Base-by-base conservation (phyloP, 495 filamentous ascomycete species). In the Penicillium arizonense region DNA sequence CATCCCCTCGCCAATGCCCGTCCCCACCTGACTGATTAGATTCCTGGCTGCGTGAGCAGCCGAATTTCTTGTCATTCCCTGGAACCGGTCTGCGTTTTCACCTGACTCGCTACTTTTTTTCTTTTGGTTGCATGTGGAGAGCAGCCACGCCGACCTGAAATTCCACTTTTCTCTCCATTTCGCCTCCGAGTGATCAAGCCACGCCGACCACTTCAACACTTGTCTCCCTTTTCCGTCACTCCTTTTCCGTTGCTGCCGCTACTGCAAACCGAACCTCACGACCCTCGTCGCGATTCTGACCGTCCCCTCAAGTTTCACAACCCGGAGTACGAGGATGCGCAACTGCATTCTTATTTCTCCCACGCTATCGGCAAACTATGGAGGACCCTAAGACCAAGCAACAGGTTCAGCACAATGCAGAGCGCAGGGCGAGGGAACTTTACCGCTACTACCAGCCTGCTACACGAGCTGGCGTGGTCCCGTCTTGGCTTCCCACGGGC, bases 361-460 rank as follows among this genome's bases (percentile, higher is more conserved):
- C 10, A 37, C 24, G 35, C 47, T 41, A 46, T 34, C 39, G 34
- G 42, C 11, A 59, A 24, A 58, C 14, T 16, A 66, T 64, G 61
- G 46, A 59, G 30, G 28, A n/a, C 44, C n/a, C 47, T 43, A 50
- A 23, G 41, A 21, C 47, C 12, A 18, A 52, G 8, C 53, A 43
- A 35, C 42, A 49, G 13, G 38, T 26, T 12, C 39, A 49, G 16
- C 64, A 68, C 44, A 52, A 34, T 10, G 58, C 53, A 14, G 61
- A 67, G 41, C 67, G 65, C 20, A 55, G 71, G 14, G 61, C 65
- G 44, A 66, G 64, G 24, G 73, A 76, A 42, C 58, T 76, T n/a
- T 72, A 68, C 51, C 72, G 69, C 40, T 76, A 71, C 46, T 76
- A 70, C 41, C 62, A 65, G 35, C 73, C 73, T 24, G 50, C 51